Evolutionary conservation across 176 grass and related monocot genomes (phyloP).

Genomic region (Ensete glaucum): DNA sequence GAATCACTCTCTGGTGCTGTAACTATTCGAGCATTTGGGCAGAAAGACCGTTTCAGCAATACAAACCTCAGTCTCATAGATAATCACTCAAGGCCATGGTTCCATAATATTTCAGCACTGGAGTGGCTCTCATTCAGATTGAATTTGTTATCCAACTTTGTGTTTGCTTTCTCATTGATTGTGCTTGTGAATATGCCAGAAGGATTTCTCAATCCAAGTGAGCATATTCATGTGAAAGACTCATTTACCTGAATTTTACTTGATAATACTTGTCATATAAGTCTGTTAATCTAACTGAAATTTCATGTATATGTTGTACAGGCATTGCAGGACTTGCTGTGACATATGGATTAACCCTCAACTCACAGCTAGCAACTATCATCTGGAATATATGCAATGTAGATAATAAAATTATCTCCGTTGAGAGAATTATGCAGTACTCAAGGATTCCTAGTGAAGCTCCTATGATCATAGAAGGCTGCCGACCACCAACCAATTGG

Average conservation of each 20-base stretch:
- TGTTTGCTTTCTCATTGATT: conserved; percentile 83
- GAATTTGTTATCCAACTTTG: conserved; percentile 81
- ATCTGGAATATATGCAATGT: conserved; percentile 92
- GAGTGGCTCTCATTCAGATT: conserved; percentile 94
- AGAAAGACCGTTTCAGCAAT: conserved; percentile 73
- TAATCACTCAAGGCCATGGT: conserved; percentile 82
- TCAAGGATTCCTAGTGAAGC: conserved; percentile 71
- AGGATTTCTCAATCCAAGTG: conserved; percentile 98
- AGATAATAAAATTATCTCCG: conserved; percentile 98
- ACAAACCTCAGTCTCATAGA: conserved; percentile 59
- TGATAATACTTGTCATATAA: neutral
- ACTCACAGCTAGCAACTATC: conserved; percentile 58
- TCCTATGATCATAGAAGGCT: conserved; percentile 64
- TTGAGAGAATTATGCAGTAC: conserved; percentile 98
- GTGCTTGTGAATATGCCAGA: conserved; percentile 87
- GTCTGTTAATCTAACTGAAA: neutral
- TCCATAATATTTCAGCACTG: conserved; percentile 65
- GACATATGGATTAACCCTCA: conserved; percentile 91
- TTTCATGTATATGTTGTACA: conserved; percentile 28
- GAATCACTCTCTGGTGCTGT: conserved; percentile 80
- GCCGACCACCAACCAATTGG: conserved; percentile 49
- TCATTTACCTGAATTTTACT: neutral
- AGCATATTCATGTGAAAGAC: conserved; percentile 1
- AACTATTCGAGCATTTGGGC: conserved; percentile 84
- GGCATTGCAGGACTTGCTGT: conserved; percentile 96